These are phyloP conservation scores for Nemania sp. DNA, from an alignment of 2,329 filamentous ascomycete species.

Conservation along the genomic window DNA sequence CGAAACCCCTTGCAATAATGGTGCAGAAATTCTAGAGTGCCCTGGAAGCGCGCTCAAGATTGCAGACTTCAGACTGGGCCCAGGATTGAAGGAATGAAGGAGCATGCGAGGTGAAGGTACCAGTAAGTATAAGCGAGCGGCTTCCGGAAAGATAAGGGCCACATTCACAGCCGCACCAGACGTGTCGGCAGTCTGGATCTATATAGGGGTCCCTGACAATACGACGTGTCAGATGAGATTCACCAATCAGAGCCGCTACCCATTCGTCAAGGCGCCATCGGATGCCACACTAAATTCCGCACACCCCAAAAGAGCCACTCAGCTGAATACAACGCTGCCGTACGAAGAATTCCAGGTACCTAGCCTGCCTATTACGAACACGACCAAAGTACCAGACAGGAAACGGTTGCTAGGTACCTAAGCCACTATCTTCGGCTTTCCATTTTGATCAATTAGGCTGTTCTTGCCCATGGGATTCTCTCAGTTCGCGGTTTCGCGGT, in stretches of 20 bases:
- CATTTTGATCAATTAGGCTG: no score
- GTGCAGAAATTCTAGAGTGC: conserved; percentile 13
- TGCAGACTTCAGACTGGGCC: conserved; percentile 1
- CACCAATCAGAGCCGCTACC: conserved; percentile 3
- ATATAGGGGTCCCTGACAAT: background rate
- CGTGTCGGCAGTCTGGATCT: conserved; percentile 6
- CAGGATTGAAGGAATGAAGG: conserved; percentile 27
- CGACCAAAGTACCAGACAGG: no score
- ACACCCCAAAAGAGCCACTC: no score
- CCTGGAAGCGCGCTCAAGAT: background rate
- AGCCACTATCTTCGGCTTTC: no score
- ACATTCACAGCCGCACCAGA: background rate
- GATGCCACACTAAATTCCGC: no score
- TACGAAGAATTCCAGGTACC: no score
- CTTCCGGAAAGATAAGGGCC: conserved; percentile 17
- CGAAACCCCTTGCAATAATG: conserved; percentile 1
- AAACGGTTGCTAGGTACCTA: no score
- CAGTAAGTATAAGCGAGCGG: conserved; percentile 11
- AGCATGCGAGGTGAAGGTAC: conserved; percentile 12
- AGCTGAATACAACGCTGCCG: no score
- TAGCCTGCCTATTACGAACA: no score
- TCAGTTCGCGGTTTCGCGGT: no score
- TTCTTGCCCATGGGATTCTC: no score
- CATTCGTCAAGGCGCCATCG: background rate
- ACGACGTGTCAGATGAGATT: conserved; percentile 10